Evolutionary conservation across 2,329 filamentous ascomycete genomes (phyloP), one percentile per base, ranked within the genome.

Genomic region (Alternaria sp.): DNA sequence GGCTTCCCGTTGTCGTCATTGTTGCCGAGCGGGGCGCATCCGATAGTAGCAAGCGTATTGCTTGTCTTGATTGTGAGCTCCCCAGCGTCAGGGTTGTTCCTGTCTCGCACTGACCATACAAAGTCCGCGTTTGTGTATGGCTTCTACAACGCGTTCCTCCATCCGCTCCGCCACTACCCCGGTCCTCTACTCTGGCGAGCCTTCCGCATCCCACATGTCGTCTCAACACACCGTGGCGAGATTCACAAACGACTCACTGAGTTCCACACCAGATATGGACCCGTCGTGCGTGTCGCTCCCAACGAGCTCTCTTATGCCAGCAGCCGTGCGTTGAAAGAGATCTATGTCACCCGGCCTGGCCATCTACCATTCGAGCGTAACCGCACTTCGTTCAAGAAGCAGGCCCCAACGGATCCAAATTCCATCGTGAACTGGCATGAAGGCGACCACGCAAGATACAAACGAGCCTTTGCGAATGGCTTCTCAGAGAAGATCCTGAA

Each of bases 301-400:
- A 69, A 77, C 51, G 74, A 77, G 46, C 65, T 78, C 1, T 76
- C 72, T 0, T 77, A 73, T 54, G 65, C 71, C 14, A 65, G 73
- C 44, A 62, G 68, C 26, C 58, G 61, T 25, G 74, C 74, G n/a
- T 70, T 71, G 69, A 73, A 70, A 57, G 74, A 78, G 20, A 75
- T 77, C 18, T 78, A 77, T n/a, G 47, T 26, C 20, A 73, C 60
- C 10, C 69, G 74, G 11, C 65, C 72, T 1, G 72, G 71, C 12
- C 71, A 74, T 53, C 58, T 65, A 15, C 64, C 57, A 2, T 75
- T 78, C 53, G 60, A 66, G 20, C 65, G 67, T 9, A 77, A 74
- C 23, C 63, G 45, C 6, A 74, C 71, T 1, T 75, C 66, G 57
- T 76, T 75, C 57, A 71, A 70, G 57, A 76, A 77, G 55, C 64